Conservation (phyloP, 139 green algal species). For the Bryopsis sp. region DNA sequence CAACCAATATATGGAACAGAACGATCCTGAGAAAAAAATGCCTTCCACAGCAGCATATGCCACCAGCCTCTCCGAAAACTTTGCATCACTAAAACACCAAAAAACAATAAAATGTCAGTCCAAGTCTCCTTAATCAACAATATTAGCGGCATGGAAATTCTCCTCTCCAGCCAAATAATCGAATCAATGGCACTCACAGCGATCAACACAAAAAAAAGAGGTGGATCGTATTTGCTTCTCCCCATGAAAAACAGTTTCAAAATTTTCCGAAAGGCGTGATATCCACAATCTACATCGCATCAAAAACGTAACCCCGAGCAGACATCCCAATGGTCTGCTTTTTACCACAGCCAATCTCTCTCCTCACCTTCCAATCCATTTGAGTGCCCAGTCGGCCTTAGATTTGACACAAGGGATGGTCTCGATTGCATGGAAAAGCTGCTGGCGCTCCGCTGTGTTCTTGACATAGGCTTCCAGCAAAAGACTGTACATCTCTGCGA, state of each 20-base stretch:
- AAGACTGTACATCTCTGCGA: slow-evolving; percentile 96
- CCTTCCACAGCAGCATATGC: slow-evolving; percentile 95
- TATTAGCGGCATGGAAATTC: too few species aligned
- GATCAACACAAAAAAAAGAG: too few species aligned
- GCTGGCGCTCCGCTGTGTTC: slow-evolving; percentile 61
- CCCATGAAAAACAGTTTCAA: too few species aligned
- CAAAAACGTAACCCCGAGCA: too few species aligned
- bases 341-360: slow-evolving; percentile 2
- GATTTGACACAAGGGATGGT: slow-evolving; percentile 78
- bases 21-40: slow-evolving; percentile 94
- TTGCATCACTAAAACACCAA: slow-evolving; percentile 6
- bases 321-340: too few species aligned
- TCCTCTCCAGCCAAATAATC: too few species aligned
- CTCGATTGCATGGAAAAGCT: slow-evolving; percentile 92
- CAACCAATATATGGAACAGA: slow-evolving; percentile 97
- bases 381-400: slow-evolving; percentile 96
- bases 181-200: too few species aligned
- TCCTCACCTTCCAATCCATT: slow-evolving; percentile 79
- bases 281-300: too few species aligned
- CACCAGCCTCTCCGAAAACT: slow-evolving; percentile 86
- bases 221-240: too few species aligned
- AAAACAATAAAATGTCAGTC: not conserved
- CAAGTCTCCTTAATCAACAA: too few species aligned
- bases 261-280: too few species aligned
- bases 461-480: slow-evolving; percentile 97